phyloP scores from a whole-genome alignment of 2,329 filamentous ascomycete genomes.

The Diplodia intermedia region DNA sequence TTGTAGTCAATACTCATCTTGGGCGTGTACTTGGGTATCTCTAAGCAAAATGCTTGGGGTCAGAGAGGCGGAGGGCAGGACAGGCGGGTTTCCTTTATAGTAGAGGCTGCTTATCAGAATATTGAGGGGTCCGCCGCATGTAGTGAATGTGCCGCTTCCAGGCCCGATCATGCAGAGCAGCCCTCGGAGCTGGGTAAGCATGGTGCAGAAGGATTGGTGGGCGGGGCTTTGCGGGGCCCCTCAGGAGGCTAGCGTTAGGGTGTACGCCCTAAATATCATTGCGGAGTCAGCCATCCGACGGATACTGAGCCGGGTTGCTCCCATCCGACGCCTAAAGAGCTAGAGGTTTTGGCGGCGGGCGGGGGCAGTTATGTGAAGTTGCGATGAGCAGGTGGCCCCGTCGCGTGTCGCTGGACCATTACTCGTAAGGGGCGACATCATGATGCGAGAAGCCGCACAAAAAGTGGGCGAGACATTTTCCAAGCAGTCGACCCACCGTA shows the following conservation, averaged over 20 bases:
- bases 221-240: slow-evolving; percentile 17
- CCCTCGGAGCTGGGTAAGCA: slow-evolving; percentile 1
- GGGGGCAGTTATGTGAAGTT: background rate
- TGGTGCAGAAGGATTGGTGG: slow-evolving; percentile 11
- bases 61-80: background rate
- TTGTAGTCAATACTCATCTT: slow-evolving; percentile 24
- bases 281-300: background rate
- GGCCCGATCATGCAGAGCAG: background rate
- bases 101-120: background rate
- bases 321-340: background rate
- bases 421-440: background rate
- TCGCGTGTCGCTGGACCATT: background rate
- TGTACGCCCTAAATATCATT: background rate
- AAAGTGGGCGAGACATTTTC: background rate
- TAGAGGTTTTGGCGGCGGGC: background rate
- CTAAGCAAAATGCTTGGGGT: too few relatives aligned
- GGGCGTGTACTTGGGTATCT: background rate
- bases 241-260: background rate
- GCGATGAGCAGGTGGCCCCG: background rate
- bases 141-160: background rate
- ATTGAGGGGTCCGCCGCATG: background rate
- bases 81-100: background rate
- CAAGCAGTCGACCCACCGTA: background rate
- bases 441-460: background rate
- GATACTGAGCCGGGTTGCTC: background rate